Evolutionary conservation across 2,329 filamentous ascomycete species (phyloP), one percentile per base, ranked within the genome.

Genomic region (Xylariaceae sp.): DNA sequence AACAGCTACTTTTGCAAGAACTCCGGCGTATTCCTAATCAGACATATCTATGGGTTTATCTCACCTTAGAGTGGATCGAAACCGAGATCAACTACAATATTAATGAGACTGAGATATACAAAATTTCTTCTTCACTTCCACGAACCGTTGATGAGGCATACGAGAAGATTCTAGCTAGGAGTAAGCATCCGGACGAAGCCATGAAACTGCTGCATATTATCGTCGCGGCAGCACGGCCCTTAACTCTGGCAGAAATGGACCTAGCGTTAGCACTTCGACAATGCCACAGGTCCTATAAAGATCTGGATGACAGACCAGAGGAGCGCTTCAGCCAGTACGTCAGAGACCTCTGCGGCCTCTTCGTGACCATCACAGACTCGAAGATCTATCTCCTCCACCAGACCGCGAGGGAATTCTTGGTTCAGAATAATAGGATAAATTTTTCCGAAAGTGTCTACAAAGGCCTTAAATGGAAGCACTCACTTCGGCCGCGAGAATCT

Each of bases 371-470:
- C n/a, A 52, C 67, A 1, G 58, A 72, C 36, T 55, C 48, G 3
- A 66, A 53, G 43, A 57, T 76, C 4, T 75, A 71, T 55, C 59
- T 76, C 5, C 58, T 76, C 26, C 73, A 75, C 27, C 70, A 76
- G 55, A 75, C 73, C 1, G 73, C 71, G 0, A 73, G 63, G 46
- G 72, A 74, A 36, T 75, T 74, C 53, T 50, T 75, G 27, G 43
- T 70, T 30, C 33, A 36, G 26, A 18, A 50, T 5, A 20, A 24
- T 27, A 10, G 23, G 10, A 21, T 6, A 21, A 5, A 11, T 13
- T 2, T 5, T 6, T 24, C 1, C 11, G n/a, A 29, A 3, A 37
- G 18, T 7, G 11, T 1, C 16, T 3, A 18, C 8, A 20, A 7
- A 32, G 15, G 7, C 2, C 26, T 39, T 36, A 37, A 33, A 15